phyloP scores from a whole-genome alignment of 169 alveolate genomes.

The Hammondia hammondi region DNA sequence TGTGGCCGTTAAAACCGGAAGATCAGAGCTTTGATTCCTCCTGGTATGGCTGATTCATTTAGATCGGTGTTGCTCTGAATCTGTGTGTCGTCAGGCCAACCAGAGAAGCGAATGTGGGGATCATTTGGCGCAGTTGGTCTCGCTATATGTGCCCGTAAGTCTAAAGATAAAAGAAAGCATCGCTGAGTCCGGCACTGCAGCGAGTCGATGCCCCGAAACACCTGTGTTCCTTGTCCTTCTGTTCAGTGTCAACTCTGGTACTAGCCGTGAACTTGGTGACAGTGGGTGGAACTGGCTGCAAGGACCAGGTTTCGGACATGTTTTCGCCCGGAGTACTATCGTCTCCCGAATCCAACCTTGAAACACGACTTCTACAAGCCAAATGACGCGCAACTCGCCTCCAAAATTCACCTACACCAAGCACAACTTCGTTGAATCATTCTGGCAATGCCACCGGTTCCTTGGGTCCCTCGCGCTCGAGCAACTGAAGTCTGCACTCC shows the following conservation, averaged over 20 bases:
- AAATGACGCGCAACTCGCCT: neutral
- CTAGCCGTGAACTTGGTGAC: neutral
- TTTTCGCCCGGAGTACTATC: neutral
- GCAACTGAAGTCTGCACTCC: too few species aligned
- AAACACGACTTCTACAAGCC: neutral
- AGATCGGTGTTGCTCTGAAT: neutral
- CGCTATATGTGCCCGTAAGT: conserved; percentile 8
- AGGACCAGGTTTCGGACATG: neutral
- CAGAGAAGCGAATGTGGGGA: conserved; percentile 37
- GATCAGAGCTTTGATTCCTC: neutral
- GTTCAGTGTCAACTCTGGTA: neutral
- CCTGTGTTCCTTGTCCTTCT: neutral
- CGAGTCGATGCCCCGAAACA: neutral
- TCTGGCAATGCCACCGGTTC: too few species aligned
- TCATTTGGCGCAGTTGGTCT: conserved; percentile 4
- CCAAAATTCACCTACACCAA: too few species aligned
- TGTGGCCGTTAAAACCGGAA: neutral
- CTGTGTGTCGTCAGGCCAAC: neutral
- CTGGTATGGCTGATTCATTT: neutral
- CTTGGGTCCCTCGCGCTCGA: too few species aligned
- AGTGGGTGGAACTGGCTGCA: neutral
- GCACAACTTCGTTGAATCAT: too few species aligned
- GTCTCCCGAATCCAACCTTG: neutral
- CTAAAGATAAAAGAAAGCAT: too few species aligned
- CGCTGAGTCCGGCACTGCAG: neutral